Evolutionary conservation across 2,329 filamentous ascomycete species (phyloP), one percentile per base, ranked within the genome.

Genomic region (Claviceps maximensis): DNA sequence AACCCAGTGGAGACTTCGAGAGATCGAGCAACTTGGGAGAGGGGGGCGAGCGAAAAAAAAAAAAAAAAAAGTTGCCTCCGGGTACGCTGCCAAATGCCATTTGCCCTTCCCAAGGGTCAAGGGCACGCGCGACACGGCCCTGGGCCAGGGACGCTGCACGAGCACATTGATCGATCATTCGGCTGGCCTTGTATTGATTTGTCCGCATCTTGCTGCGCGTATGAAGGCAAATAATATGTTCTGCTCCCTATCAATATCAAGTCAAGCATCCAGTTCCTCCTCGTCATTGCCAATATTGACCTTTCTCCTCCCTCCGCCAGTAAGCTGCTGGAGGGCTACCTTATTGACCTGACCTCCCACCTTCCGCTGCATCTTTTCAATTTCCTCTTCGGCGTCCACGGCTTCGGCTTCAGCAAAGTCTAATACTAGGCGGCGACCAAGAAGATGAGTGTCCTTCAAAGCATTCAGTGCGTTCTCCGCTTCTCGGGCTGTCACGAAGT

Each of bases 311-410:
- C 86, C 87, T 65, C 80, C 80, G 62, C 86, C 87, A 58, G 86
- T 91, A 65, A 97, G 83, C 68, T 89, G 84, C 71, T 95, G 89
- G 64, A 95, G 74, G 61, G 87, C 87, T 63, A 97, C 86, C 72
- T 90, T 93, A 73, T 94, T 87, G 67, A 87, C 81, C 72, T 97
- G 91, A 56, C 84, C 82, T 57, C 87, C 87, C 65, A 94, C 86
- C 78, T 96, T 98, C 77, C 87, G 87, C 72, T 95, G 88, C 86
- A 98, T 95, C 74, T 89, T 91, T 67, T 87, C 84, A 65, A 98
- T 93, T 72, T 97, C 90, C 70, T 90, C 89, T 73, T 98, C 93
- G 3, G 93, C 84, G 72, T 97, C 90, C 59, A 93, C 77, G 41
- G 87, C 80, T 62, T 97, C 93, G 58, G 85, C 87, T 63, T 89